A percentile compares a stretch with the other conserved stretches of the same genome.
Conservation (phyloP, 75 land plant genomes). For the Chamaecyparis obtusa region DNA sequence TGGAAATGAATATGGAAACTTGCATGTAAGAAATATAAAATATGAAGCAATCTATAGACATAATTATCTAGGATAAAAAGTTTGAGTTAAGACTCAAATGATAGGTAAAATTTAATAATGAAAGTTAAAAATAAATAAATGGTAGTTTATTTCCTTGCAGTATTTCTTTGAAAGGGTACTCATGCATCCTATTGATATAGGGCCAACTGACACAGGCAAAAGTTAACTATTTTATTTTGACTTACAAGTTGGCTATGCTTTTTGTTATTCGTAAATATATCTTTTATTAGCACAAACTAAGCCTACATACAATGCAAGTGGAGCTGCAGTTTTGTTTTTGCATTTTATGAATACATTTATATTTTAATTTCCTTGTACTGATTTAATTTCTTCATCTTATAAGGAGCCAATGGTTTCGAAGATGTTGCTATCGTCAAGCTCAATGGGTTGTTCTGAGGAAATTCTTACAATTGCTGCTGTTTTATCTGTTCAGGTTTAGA, state of each 20-base stretch:
- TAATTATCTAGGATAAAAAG: too few species aligned
- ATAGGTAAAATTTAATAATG: too few species aligned
- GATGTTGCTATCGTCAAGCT: conserved; percentile 64
- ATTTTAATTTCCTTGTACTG: background rate
- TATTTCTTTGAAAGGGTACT: background rate
- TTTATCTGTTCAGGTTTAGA: conserved; percentile 59
- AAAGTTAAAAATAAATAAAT: background rate
- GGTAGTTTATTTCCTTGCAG: background rate
- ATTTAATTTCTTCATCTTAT: conserved; percentile 5
- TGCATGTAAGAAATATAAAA: background rate
- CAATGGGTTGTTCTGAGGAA: conserved; percentile 77
- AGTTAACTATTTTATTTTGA: background rate
- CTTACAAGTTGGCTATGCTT: background rate
- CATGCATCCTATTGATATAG: background rate
- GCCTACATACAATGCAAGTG: background rate
- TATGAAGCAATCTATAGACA: too few species aligned
- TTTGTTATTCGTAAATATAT: background rate
- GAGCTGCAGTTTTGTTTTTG: background rate
- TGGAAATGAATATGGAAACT: background rate
- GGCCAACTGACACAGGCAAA: background rate
- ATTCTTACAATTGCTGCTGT: conserved; percentile 80
- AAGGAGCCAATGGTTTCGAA: conserved; percentile 93
- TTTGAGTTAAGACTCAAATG: too few species aligned
- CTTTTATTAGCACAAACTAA: background rate
- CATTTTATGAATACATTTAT: background rate